Base-by-base conservation (phyloP, 164 flowering plant species). In the Chimonanthus praecox region DNA sequence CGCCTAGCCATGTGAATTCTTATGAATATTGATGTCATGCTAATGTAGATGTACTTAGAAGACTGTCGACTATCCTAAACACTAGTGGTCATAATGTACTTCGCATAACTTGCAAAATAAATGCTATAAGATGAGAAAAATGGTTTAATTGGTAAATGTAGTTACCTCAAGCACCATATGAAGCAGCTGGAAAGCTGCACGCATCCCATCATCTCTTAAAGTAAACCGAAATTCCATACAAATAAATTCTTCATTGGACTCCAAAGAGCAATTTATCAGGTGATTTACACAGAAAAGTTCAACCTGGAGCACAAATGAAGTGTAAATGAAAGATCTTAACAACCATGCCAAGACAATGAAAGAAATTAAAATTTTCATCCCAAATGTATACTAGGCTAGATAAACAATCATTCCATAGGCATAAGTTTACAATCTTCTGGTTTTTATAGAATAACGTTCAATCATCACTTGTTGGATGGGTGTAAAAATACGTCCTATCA, bases 161-260 rank as follows among this genome's bases (percentile, higher is more conserved):
- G 7, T 71, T 88, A 95, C 99, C 98, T 95, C 97, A 76, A 95
- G 97, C 20, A 95, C 99, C 99, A 95, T 95, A 80, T 95, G 99
- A 73, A 95, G 95, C 58, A 95, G 82, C 87, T 95, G 97, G 80
- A 95, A 95, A 68, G 99, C 98, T 48, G 98, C 99, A 73, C 88
- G 95, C 99, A 95, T 95, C 64, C 98, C 99, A 83, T 87, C 85
- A 71, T 94, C 97, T 85, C 99, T 87, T 46, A 92, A 75, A 75
- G 99, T 93, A 76, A 95, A 95, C 49, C 99, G 94, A 73, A 95
- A 93, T 74, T 95, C 99, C 98, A 95, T 90, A 68, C 92, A 83
- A 73, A 93, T 89, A 75, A 94, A 93, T 83, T 95, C 99, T 82
- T 95, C 99, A 0, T 91, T 93, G 10, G 99, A 93, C 85, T 95